These are phyloP conservation scores for Rhazya stricta DNA, from an alignment of 257 asterid genomes.

Conservation along the genomic window DNA sequence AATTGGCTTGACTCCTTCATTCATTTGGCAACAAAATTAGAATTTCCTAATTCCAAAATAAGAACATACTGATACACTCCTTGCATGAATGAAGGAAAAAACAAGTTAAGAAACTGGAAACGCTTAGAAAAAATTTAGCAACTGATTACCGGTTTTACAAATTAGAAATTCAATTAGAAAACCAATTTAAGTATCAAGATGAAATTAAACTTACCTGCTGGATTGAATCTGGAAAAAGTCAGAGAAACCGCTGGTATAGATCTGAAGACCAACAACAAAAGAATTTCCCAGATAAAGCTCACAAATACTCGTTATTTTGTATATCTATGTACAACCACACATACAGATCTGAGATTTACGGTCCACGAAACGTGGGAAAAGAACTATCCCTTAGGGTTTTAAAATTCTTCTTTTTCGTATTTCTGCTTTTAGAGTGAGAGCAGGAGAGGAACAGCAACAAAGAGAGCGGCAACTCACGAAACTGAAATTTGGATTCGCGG, in stretches of 20 bases:
- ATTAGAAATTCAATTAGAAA: slow-evolving; percentile 17
- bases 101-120: background rate
- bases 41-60: background rate
- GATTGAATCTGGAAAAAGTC: slow-evolving; percentile 30
- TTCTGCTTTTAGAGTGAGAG: slow-evolving; percentile 6
- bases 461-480: slow-evolving; percentile 52
- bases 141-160: slow-evolving; percentile 1
- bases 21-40: background rate
- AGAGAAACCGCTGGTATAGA: slow-evolving; percentile 28
- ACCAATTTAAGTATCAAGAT: background rate
- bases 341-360: slow-evolving; percentile 51
- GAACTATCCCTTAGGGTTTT: slow-evolving; percentile 42
- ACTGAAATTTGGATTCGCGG: slow-evolving; percentile 63
- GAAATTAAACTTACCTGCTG: slow-evolving; percentile 25
- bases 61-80: background rate
- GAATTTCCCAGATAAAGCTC: background rate
- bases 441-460: slow-evolving; percentile 18
- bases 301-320: background rate
- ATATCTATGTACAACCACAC: background rate
- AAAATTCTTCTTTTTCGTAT: background rate
- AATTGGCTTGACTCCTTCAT: background rate
- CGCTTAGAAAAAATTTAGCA: slow-evolving; percentile 12
- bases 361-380: slow-evolving; percentile 10
- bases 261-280: slow-evolving; percentile 23
- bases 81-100: background rate